Evolutionary conservation across 2,329 filamentous ascomycete genomes (phyloP).

Genomic region (Coniella lustricola): DNA sequence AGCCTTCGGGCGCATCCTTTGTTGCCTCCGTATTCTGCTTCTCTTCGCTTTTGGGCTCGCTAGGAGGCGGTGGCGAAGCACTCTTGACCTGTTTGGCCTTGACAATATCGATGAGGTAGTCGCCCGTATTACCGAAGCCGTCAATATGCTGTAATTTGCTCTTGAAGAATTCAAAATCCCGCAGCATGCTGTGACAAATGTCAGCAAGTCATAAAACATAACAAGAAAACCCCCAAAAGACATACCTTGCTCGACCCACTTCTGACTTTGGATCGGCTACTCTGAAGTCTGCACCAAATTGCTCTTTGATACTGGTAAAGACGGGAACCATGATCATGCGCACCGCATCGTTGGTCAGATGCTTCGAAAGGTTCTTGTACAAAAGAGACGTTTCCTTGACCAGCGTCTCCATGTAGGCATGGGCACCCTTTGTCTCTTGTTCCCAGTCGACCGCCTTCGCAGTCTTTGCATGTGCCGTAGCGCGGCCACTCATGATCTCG

Average conservation of each 20-base stretch:
- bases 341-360: constrained; percentile 70
- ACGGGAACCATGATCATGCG: constrained; percentile 81
- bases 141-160: constrained; percentile 68
- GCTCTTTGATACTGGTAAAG: constrained; percentile 72
- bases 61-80: constrained; percentile 16
- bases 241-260: constrained; percentile 65
- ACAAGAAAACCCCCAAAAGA: constrained; percentile 10
- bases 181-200: constrained; percentile 53
- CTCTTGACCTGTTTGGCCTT: constrained; percentile 46
- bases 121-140: constrained; percentile 67
- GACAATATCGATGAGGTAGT: constrained; percentile 59
- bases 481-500: constrained; percentile 81
- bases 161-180: constrained; percentile 68
- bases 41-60: constrained; percentile 16
- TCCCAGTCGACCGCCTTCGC: constrained; percentile 70
- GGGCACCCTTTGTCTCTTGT: constrained; percentile 39
- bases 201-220: constrained; percentile 1
- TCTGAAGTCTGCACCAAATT: constrained; percentile 65
- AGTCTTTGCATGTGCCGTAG: constrained; percentile 63
- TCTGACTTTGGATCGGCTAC: constrained; percentile 59
- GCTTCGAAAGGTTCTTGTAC: constrained; percentile 75
- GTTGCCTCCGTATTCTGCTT: constrained; percentile 11
- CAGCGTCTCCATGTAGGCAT: constrained; percentile 78
- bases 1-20: neutral
- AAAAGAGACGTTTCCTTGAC: constrained; percentile 80